These are phyloP conservation scores for Tricholoma matsutake DNA, from an alignment of 768 basidiomycete genomes.

Conservation along the genomic window DNA sequence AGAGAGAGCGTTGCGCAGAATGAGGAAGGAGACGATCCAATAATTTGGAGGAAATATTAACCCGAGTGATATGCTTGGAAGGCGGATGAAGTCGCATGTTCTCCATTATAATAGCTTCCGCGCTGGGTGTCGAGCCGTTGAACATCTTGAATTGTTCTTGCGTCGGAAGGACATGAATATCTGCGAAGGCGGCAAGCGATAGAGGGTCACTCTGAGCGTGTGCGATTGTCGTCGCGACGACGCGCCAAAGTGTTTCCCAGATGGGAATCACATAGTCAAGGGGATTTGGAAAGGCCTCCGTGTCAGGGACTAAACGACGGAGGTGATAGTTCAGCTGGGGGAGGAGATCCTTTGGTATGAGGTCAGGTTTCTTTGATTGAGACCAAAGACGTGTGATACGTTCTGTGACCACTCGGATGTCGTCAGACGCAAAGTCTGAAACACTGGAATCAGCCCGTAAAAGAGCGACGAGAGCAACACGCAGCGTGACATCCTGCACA, in stretches of 20 bases:
- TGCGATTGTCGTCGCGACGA: conserved; percentile 45
- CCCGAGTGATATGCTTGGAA: conserved; percentile 42
- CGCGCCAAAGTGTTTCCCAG: conserved; percentile 64
- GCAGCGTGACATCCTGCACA: conserved; percentile 43
- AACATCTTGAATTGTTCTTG: conserved; percentile 25
- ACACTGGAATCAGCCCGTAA: conserved; percentile 30
- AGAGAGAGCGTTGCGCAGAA: not conserved
- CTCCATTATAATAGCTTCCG: conserved; percentile 39
- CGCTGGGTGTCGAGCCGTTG: conserved; percentile 22
- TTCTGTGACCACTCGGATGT: conserved; percentile 34
- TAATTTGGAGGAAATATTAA: not conserved
- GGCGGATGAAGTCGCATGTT: conserved; percentile 51
- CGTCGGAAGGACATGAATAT: conserved; percentile 32
- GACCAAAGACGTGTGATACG: conserved; percentile 48
- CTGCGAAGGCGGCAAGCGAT: conserved; percentile 27
- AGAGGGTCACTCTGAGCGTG: conserved; percentile 29
- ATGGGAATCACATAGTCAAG: conserved; percentile 54
- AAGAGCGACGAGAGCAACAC: conserved; percentile 40
- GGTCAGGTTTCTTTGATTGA: conserved; percentile 35
- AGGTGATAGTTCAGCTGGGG: conserved; percentile 34
- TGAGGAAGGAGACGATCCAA: not conserved
- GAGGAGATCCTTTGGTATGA: conserved; percentile 31
- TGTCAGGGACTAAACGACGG: conserved; percentile 38
- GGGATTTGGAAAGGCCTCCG: conserved; percentile 32
- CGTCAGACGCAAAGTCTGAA: conserved; percentile 24